Conservation (phyloP, 805 yeast genomes). For the Nadsonia fulvescens region DNA sequence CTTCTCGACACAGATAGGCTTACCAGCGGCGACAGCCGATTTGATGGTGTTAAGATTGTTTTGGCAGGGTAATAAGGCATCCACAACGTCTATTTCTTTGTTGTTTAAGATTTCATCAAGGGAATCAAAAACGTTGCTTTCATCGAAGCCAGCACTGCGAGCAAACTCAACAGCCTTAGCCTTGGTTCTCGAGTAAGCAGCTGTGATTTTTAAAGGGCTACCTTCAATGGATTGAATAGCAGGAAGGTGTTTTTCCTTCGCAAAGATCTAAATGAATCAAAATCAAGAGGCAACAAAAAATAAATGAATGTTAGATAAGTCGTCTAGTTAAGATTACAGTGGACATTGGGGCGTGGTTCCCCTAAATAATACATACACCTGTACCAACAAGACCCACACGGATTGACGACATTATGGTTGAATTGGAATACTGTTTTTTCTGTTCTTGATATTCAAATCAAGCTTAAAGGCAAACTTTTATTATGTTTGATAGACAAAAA, state of each 20-base stretch:
- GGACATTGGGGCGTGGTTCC: too few relatives aligned
- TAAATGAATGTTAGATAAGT: too few relatives aligned
- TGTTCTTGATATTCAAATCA: too few relatives aligned
- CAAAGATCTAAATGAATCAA: conserved; percentile 38
- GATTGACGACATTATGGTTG: too few relatives aligned
- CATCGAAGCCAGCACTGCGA: conserved; percentile 31
- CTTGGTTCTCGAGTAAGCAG: conserved; percentile 71
- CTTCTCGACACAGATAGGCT: conserved; percentile 73
- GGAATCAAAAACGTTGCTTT: conserved; percentile 23
- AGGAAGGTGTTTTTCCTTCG: conserved; percentile 70
- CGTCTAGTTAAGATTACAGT: too few relatives aligned
- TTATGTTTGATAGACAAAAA: too few relatives aligned
- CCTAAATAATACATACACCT: too few relatives aligned
- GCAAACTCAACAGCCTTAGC: conserved; percentile 75
- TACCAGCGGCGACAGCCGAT: conserved; percentile 51
- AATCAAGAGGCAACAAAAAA: too few relatives aligned
- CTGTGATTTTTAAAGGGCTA: conserved; percentile 40
- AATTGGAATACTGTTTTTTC: too few relatives aligned
- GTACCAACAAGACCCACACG: too few relatives aligned
- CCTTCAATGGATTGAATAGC: conserved; percentile 29
- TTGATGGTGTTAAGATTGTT: conserved; percentile 50
- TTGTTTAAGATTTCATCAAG: conserved; percentile 52
- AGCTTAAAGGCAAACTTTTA: too few relatives aligned
- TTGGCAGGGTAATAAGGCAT: conserved; percentile 81
- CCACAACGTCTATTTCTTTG: conserved; percentile 55